A percentile compares a stretch with the other conserved stretches of the same genome.
Evolutionary conservation across 768 basidiomycete genomes (phyloP).

Genomic region (Amanita exitialis): DNA sequence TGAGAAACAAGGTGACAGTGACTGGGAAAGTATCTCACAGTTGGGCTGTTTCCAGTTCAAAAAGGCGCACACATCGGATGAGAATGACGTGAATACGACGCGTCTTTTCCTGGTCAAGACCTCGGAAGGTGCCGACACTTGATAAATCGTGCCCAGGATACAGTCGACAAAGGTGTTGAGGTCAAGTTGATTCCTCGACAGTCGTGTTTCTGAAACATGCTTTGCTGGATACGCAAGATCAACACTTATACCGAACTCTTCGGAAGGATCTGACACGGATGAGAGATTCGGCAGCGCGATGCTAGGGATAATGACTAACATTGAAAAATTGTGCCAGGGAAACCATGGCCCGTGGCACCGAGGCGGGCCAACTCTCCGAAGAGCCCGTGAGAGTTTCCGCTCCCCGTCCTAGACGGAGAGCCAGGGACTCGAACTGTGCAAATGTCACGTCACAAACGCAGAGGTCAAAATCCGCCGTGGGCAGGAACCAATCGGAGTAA

Average conservation of each 20-base stretch:
- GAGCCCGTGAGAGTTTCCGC: constrained; percentile 18
- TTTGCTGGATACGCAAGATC: constrained; percentile 72
- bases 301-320: constrained; percentile 30
- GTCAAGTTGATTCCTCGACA: constrained; percentile 26
- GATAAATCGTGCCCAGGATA: constrained; percentile 76
- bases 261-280: constrained; percentile 36
- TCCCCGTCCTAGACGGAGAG: constrained; percentile 37
- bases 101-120: constrained; percentile 52
- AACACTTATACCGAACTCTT: constrained; percentile 64
- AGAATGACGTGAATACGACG: constrained; percentile 89
- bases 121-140: constrained; percentile 43
- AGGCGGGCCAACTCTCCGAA: constrained; percentile 33
- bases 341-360: constrained; percentile 47
- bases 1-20: constrained; percentile 4
- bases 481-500: constrained; percentile 67
- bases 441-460: constrained; percentile 80
- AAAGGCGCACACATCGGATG: constrained; percentile 80
- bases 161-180: constrained; percentile 80
- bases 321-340: constrained; percentile 69
- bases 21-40: constrained; percentile 42
- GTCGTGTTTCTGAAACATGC: constrained; percentile 20
- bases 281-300: background rate
- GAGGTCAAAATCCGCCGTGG: constrained; percentile 62
- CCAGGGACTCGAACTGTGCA: constrained; percentile 67
- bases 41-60: constrained; percentile 99